These are phyloP conservation scores for Sequoia sempervirens DNA, from an alignment of 75 land plant species.

Conservation along the genomic window DNA sequence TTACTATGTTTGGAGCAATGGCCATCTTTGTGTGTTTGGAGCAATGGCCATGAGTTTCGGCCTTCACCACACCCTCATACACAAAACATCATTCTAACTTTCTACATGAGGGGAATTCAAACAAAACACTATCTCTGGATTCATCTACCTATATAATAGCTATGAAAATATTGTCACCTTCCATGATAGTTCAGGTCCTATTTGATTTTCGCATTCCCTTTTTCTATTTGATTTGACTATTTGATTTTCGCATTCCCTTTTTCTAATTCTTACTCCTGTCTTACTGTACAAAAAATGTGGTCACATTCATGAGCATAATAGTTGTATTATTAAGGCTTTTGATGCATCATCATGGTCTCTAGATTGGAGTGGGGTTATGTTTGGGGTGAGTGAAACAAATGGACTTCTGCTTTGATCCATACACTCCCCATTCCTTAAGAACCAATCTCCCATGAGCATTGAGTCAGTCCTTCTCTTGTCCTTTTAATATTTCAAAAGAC, in stretches of 20 bases:
- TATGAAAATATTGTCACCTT: conserved; percentile 27
- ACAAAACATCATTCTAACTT: not conserved
- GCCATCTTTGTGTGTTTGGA: conserved; percentile 48
- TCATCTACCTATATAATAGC: conserved; percentile 43
- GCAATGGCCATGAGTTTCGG: conserved; percentile 45
- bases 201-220: not conserved
- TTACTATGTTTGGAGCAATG: conserved; percentile 42
- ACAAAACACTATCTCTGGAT: conserved; percentile 31
- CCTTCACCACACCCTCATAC: not conserved
- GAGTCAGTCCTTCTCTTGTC: no score
- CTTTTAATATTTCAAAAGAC: no score
- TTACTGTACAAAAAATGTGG: not conserved
- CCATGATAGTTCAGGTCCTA: conserved; percentile 41
- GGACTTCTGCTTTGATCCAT: not conserved
- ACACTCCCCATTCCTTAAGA: no score
- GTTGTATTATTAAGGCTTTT: not conserved
- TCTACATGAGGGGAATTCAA: no score
- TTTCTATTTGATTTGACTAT: no score
- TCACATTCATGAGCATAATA: no score
- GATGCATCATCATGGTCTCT: not conserved
- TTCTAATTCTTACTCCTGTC: not conserved
- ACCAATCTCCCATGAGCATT: no score
- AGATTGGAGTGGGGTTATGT: not conserved
- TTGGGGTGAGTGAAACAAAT: not conserved
- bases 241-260: no score